Evolutionary conservation across 768 basidiomycete species (phyloP), one percentile per base, ranked within the genome.

Genomic region (Pisolithus tinctorius): DNA sequence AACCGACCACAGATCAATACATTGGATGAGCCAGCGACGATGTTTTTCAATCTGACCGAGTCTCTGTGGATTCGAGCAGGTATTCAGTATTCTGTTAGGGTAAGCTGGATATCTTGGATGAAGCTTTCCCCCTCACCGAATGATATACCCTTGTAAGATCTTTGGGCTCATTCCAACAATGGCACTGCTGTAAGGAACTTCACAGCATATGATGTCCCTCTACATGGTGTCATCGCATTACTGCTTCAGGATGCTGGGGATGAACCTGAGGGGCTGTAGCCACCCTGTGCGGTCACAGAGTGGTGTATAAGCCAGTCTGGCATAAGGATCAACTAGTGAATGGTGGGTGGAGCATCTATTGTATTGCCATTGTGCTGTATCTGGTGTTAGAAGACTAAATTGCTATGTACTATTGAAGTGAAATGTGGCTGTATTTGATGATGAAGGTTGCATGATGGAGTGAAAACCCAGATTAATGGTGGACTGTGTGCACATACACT

Each of bases 51-150:
- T 52, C 63, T 85, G 48, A 81, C 81, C 5, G 82, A 86, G 58
- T 84, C 83, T 2, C 82, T 83, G 1, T 86, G 82, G 82, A 79
- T 84, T 55, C 75, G 81, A 47, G 82, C 82, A 4, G 83, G 83
- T 39, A 70, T 79, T 44, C 77, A 82, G 58, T 85, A 86, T 60
- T 60, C 74, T 14, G 78, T 86, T 50, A 71, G 83, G 53, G 83
- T 84, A 57, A 48, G 81, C 45, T 13, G 40, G n/a, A 9, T 17
- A 16, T 2, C 30, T 29, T 6, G 10, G 11, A 27, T 5, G n/a
- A 31, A 55, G 46, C 38, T 3, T 40, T 37, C n/a, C 1, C 20
- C 13, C 31, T 3, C 23, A 16, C 23, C 36, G 55, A 42, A 55
- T 11, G 20, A 4, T 27, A n/a, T 4, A 23, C 5, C 41, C 39